Evolutionary conservation across 495 filamentous ascomycete species (phyloP), one percentile per base, ranked within the genome.

Genomic region (Lentithecium fluviatile): DNA sequence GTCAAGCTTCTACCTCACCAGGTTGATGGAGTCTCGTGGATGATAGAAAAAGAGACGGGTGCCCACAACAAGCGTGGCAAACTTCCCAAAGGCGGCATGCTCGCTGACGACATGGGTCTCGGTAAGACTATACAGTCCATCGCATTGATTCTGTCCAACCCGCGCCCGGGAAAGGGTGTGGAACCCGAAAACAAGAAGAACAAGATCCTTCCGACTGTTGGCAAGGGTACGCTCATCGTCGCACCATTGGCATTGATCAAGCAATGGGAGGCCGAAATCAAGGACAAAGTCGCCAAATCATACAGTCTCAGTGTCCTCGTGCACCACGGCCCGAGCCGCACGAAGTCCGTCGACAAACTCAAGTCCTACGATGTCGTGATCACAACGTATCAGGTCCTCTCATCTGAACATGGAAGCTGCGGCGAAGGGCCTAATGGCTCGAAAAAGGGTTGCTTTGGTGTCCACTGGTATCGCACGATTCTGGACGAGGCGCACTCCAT

Each of bases 401-500:
- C 92, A 13, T 96, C 94, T 2, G 94, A 98, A 63, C 85, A 91
- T 60, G 85, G 82, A 2, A 83, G 82, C 58, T 83, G 84, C 34
- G 83, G 83, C 21, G 81, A 82, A 60, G 56, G 56, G 8, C 68
- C 70, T 7, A 77, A 73, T 40, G 79, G 80, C 2, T 75, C 85
- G 19, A 87, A 91, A 64, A 81, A 86, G 40, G 93, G 92, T 10
- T 89, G 92, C 58, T 96, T 97, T 68, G 90, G 89, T 46, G 76
- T 96, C 7, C 84, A 92, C 70, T 98, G 94, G 94, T 97, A 90
- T 71, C 88, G 94, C 19, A 84, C 97, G 59, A 93, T 98, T 50
- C 81, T 97, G 15, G 94, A 98, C 62, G 94, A 98, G 76, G 94
- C 94, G 3, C 94, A 97, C 73, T 95, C 88, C 23, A 97, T 98